A percentile compares a stretch with the other conserved stretches of the same genome.
These are phyloP conservation scores for Macadamia integrifolia DNA, from an alignment of 164 flowering plant genomes.

Conservation along the genomic window DNA sequence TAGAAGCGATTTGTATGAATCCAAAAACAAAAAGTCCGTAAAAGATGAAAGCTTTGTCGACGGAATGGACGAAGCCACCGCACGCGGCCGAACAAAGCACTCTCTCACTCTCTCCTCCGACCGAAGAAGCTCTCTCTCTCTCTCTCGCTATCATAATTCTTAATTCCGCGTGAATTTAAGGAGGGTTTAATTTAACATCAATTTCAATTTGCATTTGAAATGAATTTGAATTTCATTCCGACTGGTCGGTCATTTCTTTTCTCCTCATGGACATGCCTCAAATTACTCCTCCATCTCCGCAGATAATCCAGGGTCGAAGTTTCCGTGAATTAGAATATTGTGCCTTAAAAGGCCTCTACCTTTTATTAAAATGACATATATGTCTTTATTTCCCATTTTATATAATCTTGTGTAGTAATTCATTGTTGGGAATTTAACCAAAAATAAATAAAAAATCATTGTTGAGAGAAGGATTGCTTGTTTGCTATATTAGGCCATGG, in stretches of 20 bases:
- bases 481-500: too few species aligned
- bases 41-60: neutral
- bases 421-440: too few species aligned
- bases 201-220: slow-evolving; percentile 14
- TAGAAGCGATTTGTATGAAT: neutral
- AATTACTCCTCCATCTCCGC: slow-evolving; percentile 7
- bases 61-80: slow-evolving; percentile 6
- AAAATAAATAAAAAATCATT: too few species aligned
- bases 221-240: slow-evolving; percentile 62
- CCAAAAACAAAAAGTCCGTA: neutral
- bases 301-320: neutral
- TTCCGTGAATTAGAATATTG: neutral
- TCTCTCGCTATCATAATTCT: neutral
- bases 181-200: slow-evolving; percentile 2
- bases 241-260: slow-evolving; percentile 27
- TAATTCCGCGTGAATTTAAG: slow-evolving; percentile 21
- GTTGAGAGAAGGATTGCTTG: too few species aligned
- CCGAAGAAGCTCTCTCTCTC: neutral
- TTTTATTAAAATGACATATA: neutral
- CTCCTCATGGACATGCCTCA: neutral
- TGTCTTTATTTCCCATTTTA: neutral
- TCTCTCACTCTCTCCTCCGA: neutral
- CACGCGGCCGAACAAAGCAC: neutral
- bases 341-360: neutral
- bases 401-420: too few species aligned